Base-by-base conservation (phyloP, 805 yeast genomes). In the Grigorovia yakushimaensis region DNA sequence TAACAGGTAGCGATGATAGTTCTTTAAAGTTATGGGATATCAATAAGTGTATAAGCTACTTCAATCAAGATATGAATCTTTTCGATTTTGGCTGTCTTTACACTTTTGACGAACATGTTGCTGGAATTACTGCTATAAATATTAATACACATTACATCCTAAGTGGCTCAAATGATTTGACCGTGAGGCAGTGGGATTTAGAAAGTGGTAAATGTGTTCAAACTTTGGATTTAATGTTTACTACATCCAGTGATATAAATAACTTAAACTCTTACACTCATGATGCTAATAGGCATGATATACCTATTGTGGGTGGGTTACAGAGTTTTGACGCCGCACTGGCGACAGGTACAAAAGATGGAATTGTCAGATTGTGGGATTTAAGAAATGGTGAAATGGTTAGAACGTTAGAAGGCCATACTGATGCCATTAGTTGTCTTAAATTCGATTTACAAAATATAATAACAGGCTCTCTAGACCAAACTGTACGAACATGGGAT, bases 261-360 rank as follows among this genome's bases (percentile, higher is more conserved):
- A 42, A 27, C 22, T n/a, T 42, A 30, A 18, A 30, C 19, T 19
- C 22, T 15, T 27, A 30, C 18, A 2, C 23, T 9, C 17, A 27
- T 18, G 17, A 23, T 11, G n/a, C 27, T 19, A 8, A 30, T 23
- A 20, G 37, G 11, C 13, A 9, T 15, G 52, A 54, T 19, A 47
- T 51, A 24, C 77, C 78, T 2, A 75, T 77, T 49, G 75, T 83
- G 41, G 82, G 85, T 0, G 81, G 85, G 0, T 59, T 84, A 33
- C 89, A 84, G 60, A 79, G 84, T 49, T 79, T 72, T 56, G 87
- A 82, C 56, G 85, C 87, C 0, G 91, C 89, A 0, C 65, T 84
- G 52, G 91, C 91, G 0, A 78, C 88, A 0, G 93, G 91, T 44
- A 80, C 88, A 0, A 78, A 78, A 17, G 91, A 84, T 62, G 91